Evolutionary conservation across 208 protist genomes (phyloP).

Genomic region (Acanthamoeba triangularis): DNA sequence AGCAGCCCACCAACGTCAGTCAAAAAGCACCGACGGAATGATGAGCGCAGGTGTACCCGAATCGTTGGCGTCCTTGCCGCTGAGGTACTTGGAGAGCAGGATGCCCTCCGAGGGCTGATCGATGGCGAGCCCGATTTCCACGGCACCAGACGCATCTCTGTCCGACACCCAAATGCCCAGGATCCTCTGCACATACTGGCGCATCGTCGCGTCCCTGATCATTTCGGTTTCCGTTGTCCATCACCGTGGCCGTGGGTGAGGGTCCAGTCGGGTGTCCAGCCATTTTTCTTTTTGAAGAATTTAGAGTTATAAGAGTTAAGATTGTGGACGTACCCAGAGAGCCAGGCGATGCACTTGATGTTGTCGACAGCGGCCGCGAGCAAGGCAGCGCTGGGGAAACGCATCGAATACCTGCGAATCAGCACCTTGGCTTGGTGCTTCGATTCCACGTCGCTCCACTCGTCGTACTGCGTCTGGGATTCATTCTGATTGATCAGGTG

Average conservation of each 20-base stretch:
- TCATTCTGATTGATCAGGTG: background rate
- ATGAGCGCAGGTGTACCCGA: no score
- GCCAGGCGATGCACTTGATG: slow-evolving; percentile 28
- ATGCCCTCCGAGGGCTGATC: background rate
- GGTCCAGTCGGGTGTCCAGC: no score
- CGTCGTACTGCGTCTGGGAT: background rate
- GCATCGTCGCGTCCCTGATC: background rate
- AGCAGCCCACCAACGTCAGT: no score
- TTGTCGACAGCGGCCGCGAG: background rate
- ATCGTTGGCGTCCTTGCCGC: background rate
- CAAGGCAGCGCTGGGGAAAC: background rate
- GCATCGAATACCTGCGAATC: background rate
- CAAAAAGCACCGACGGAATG: no score
- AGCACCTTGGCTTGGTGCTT: background rate
- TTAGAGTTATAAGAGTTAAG: no score
- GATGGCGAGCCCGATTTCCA: background rate
- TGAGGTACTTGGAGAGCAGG: background rate
- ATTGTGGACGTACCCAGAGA: slow-evolving; percentile 21
- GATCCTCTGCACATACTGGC: background rate
- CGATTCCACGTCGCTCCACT: background rate
- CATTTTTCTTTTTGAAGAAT: background rate
- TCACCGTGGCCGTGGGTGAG: background rate
- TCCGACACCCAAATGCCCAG: background rate
- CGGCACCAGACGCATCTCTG: background rate
- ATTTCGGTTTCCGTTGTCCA: no score